A percentile compares a stretch with the other conserved stretches of the same genome.
Conservation (phyloP, 257 asterid genomes). For the Solanum clarkiae region DNA sequence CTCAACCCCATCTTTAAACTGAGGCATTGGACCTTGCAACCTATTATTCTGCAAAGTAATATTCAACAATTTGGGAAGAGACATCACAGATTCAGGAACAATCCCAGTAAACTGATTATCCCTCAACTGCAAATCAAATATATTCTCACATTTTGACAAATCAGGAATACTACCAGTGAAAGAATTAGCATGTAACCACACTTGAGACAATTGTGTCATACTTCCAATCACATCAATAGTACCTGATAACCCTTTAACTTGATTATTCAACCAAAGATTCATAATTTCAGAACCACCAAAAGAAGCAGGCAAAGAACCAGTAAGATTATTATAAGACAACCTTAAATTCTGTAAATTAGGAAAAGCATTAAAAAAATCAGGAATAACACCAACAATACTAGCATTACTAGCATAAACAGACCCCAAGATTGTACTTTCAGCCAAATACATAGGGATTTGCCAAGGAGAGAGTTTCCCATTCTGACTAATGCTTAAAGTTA, state of each 20-base stretch:
- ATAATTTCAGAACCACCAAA: slow-evolving; percentile 57
- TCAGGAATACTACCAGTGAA: slow-evolving; percentile 82
- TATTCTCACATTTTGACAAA: slow-evolving; percentile 45
- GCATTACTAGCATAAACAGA: slow-evolving; percentile 48
- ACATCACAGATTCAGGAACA: slow-evolving; percentile 44
- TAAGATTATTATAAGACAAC: slow-evolving; percentile 59
- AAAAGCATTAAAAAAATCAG: slow-evolving; percentile 52
- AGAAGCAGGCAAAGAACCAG: slow-evolving; percentile 58
- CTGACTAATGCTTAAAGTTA: slow-evolving; percentile 33
- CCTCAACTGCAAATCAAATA: slow-evolving; percentile 76
- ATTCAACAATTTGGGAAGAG: slow-evolving; percentile 35
- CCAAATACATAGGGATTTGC: slow-evolving; percentile 50
- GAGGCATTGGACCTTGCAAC: slow-evolving; percentile 70
- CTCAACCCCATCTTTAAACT: slow-evolving; percentile 18
- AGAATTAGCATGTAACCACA: slow-evolving; percentile 65
- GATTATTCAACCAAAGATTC: slow-evolving; percentile 74
- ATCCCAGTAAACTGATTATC: slow-evolving; percentile 68
- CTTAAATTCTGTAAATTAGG: slow-evolving; percentile 51
- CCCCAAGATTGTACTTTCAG: slow-evolving; percentile 40
- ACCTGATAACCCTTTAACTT: slow-evolving; percentile 49
- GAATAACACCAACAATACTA: slow-evolving; percentile 41
- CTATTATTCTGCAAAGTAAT: slow-evolving; percentile 60
- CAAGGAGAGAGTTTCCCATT: slow-evolving; percentile 35
- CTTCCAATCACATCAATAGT: slow-evolving; percentile 39
- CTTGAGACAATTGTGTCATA: slow-evolving; percentile 63